Evolutionary conservation across 768 basidiomycete species (phyloP).

Genomic region (Rhodotorula paludigena): DNA sequence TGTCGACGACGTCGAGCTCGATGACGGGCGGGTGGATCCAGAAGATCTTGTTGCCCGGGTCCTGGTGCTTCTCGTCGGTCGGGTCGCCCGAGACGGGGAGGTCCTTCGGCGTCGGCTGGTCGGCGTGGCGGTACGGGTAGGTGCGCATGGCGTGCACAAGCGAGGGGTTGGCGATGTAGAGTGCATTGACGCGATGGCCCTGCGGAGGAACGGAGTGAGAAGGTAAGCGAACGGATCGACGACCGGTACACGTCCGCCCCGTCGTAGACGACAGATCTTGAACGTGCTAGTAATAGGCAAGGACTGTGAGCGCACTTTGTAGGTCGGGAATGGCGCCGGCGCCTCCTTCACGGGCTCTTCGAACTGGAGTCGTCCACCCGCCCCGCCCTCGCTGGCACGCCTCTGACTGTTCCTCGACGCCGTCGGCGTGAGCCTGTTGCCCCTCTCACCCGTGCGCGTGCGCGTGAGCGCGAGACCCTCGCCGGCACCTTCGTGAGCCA

Average conservation of each 20-base stretch:
- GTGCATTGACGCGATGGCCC: conserved; percentile 12
- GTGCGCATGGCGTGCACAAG: conserved; percentile 8
- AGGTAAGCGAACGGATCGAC: not conserved
- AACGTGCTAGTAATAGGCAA: too few species aligned
- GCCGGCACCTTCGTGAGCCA: not conserved
- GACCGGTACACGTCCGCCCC: too few species aligned
- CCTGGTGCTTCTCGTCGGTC: not conserved
- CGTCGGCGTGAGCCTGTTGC: not conserved
- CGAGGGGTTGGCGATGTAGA: conserved; percentile 3
- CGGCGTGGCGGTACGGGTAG: conserved; percentile 4
- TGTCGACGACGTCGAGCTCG: conserved; percentile 16
- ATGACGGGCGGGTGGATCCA: conserved; percentile 4
- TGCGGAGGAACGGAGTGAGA: not conserved
- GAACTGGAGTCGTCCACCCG: not conserved
- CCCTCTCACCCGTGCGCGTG: not conserved
- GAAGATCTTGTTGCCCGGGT: not conserved
- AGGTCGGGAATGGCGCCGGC: not conserved
- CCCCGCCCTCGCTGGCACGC: not conserved
- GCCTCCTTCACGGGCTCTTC: not conserved
- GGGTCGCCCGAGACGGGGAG: not conserved
- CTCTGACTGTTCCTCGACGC: not conserved
- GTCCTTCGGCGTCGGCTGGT: not conserved
- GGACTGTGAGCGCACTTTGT: conserved; percentile 22
- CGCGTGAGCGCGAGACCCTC: not conserved
- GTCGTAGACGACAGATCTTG: too few species aligned